Base-by-base conservation (phyloP, 805 yeast genomes). In the Priceomyces medius region DNA sequence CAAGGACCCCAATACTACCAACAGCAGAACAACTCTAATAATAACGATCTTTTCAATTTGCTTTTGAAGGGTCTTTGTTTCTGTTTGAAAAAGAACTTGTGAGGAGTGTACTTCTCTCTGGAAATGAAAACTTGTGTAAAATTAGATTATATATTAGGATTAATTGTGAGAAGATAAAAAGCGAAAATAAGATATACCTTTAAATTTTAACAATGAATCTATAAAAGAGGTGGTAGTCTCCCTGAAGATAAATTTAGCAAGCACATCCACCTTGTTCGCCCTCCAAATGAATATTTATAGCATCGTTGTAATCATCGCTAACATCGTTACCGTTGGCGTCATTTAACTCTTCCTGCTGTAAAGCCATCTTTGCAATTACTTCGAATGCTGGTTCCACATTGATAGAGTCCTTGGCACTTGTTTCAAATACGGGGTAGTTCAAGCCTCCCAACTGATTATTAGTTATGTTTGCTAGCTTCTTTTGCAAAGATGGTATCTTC, bases 301-400 rank as follows among this genome's bases (percentile, higher is more conserved):
- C 97, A 64, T 91, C 98, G 36, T 93, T 85, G 63, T 89, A 91
- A 64, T 91, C 98, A 56, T 90, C 97, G 45, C 60, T 64, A 35
- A 60, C 69, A 46, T 68, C 74, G 42, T 65, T 61, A n/a, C 68
- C 63, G 52, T 82, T 83, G 56, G 85, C 89, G 44, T 88, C 97
- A 55, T 87, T 87, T 41, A 86, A 84, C 56, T 87, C 96, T 61
- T 89, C 97, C 66, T 91, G 98, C 62, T 89, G 96, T 55, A 91
- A 72, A 0, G 98, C 99, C 69, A 88, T 88, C 56, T 96, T 79
- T 23, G 97, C 97, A 54, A 91, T 87, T 32, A 90, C 95, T 62
- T 93, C 97, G 58, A 91, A 91, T 2, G 98, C 98, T 55, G 85
- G 82, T 58, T 90, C 97, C 26, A 91, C 96, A 53, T 95, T 95